Percentiles rank a stretch among this genome's conserved stretches.
Conservation (phyloP, 495 filamentous ascomycete species). For the Podospora pseudoanserina region DNA sequence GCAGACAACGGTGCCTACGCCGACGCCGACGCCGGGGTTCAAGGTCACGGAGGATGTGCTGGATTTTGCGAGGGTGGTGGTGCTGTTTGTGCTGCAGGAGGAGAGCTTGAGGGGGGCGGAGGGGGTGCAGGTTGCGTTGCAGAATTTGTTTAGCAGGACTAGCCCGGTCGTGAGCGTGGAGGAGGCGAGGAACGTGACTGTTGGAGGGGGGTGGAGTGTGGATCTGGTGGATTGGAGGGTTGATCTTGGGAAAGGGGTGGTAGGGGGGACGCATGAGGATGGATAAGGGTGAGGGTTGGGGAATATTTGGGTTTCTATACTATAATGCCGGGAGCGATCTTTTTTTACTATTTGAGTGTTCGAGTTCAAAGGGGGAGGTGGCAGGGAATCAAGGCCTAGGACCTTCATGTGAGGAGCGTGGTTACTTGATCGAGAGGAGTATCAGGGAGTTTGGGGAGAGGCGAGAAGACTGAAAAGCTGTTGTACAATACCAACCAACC, state of each 20-base stretch:
- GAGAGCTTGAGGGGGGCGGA: conserved; percentile 50
- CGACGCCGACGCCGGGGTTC: conserved; percentile 33
- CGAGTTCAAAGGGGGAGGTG: not conserved
- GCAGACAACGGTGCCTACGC: conserved; percentile 14
- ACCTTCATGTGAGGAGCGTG: not conserved
- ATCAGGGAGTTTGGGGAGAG: not conserved
- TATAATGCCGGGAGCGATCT: not conserved
- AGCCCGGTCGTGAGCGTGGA: conserved; percentile 20
- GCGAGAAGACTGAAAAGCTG: not conserved
- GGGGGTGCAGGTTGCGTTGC: conserved; percentile 53
- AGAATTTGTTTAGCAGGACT: conserved; percentile 48
- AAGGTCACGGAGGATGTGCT: conserved; percentile 47
- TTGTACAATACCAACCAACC: not conserved
- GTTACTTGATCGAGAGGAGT: not conserved
- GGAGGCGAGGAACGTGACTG: conserved; percentile 40
- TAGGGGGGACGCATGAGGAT: conserved; percentile 1
- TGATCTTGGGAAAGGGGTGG: conserved; percentile 16
- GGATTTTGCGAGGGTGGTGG: conserved; percentile 63
- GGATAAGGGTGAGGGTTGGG: not conserved
- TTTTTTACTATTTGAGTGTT: not conserved
- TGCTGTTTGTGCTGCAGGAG: conserved; percentile 61
- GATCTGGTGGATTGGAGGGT: conserved; percentile 43
- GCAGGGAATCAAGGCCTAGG: not conserved
- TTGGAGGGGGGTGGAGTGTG: conserved; percentile 42
- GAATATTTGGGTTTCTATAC: not conserved